Base-by-base conservation (phyloP, 768 basidiomycete genomes). In the Lactarius trivialis region DNA sequence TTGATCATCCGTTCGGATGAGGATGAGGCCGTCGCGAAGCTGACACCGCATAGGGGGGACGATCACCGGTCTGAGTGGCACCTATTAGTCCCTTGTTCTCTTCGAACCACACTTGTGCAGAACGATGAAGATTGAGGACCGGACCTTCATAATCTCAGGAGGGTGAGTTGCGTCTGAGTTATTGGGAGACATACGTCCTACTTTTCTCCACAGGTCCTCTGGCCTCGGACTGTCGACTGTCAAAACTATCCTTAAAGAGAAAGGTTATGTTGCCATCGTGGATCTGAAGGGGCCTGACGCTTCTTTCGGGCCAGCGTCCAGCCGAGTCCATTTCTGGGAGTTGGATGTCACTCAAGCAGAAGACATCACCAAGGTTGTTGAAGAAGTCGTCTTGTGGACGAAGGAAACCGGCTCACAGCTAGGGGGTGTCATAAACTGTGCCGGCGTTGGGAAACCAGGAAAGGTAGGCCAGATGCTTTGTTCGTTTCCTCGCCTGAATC, bases 391-490 rank as follows among this genome's bases (percentile, higher is more conserved):
- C 30, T 59, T 51, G 50, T 72, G 71, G 68, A 28, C 65, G 7
- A 55, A 65, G 53, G 66, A 73, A 50, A 80, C 79, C 0, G 73
- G 73, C 6, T 77, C 79, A 7, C 69, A 72, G 30, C 71, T 85
- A n/a, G 84, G 83, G 7, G 84, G 85, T 8, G 80, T 85, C 4
- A 76, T 85, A 9, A 82, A 83, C 67, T 80, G 79, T 63, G 84
- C 83, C 4, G 85, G 84, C 4, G 77, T 83, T 0, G 84, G 77
- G 19, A 71, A 65, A 48, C 68, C 68, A n/a, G 72, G 71, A 32
- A 70, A 69, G 60, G 69, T 69, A 56, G n/a, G 72, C 30, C 1
- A 12, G 14, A 14, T 28, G n/a, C n/a, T n/a, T n/a, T n/a, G n/a
- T n/a, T n/a, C n/a, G 4, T 5, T 5, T 4, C 26, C n/a, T 21